Conservation (phyloP, 2,329 filamentous ascomycete genomes). For the Thermoascus crustaceus region DNA sequence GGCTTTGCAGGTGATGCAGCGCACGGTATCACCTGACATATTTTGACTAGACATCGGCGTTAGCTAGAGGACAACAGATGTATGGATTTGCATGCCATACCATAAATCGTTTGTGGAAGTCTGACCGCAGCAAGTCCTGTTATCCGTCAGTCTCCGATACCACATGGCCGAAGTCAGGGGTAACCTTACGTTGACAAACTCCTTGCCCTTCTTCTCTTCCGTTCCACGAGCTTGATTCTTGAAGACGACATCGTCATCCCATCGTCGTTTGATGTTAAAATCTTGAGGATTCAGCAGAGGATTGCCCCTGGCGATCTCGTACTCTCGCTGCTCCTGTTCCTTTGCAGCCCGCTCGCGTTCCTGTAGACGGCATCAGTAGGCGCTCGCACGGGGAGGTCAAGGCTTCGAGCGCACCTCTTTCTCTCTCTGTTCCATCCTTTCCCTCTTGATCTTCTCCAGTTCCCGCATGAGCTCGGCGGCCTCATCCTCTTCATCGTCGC, state of each 20-base stretch:
- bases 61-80: constrained; percentile 4
- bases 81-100: constrained; percentile 25
- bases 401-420: constrained; percentile 47
- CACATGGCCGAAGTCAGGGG: background rate
- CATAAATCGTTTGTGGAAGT: constrained; percentile 99
- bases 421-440: constrained; percentile 72
- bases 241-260: constrained; percentile 98
- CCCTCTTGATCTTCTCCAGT: constrained; percentile 84
- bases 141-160: constrained; percentile 5
- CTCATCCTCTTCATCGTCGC: constrained; percentile 69
- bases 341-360: constrained; percentile 72
- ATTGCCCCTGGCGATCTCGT: constrained; percentile 86
- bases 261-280: constrained; percentile 76
- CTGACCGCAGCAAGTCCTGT: constrained; percentile 78
- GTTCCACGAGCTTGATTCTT: constrained; percentile 96
- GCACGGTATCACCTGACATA: constrained; percentile 37
- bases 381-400: too few species aligned
- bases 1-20: background rate
- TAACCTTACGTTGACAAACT: constrained; percentile 82
- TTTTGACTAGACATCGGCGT: constrained; percentile 32
- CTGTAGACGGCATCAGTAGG: constrained; percentile 28
- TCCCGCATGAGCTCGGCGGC: constrained; percentile 86
- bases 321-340: constrained; percentile 75
- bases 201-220: constrained; percentile 84
- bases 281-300: constrained; percentile 81